Evolutionary conservation across 2,329 filamentous ascomycete genomes (phyloP), one percentile per base, ranked within the genome.

Genomic region (Alternaria gaisen): DNA sequence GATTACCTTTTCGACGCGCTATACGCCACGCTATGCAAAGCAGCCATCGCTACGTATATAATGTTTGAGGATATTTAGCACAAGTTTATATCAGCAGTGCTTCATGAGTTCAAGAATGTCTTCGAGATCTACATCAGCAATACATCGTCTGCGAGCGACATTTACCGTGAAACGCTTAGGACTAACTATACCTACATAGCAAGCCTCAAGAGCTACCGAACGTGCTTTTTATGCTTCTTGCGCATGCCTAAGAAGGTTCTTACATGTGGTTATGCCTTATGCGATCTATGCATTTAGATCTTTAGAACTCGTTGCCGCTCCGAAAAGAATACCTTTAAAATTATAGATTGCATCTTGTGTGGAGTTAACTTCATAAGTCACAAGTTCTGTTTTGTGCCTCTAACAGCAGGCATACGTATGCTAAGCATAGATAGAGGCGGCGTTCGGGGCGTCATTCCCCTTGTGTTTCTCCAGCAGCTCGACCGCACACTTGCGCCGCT

Each of bases 221-320:
- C 58, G 7, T 69, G 58, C 41, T 65, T 69, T 18, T 65, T 22
- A 16, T 69, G 56, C 30, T 61, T 69, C n/a, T 46, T 65, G 51
- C 40, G 28, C 1, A 69, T 67, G 58, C 66, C 58, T 8, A 58
- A 69, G 43, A 69, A 69, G 20, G 60, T 64, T 14, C 6, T 68
- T 20, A 20, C 30, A 30, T 68, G 58, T 41, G 53, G 61, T 18
- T 18, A 68, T 52, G 52, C 61, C 42, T 28, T 68, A 7, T 68
- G 26, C 38, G 44, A 68, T 46, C 6, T 48, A 12, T 68, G 52
- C 36, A 59, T 68, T 22, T 46, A 34, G 24, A 53, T 52, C 16
- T 61, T 66, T 40, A 48, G 64, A 2, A 20, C n/a, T 10, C 30
- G 53, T 18, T 58, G 43, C 6, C 24, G 22, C 26, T 61, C 34